Evolutionary conservation across 192 early-diverging fungal genomes (phyloP), one percentile per base, ranked within the genome.

Genomic region (Tieghemiomyces parasiticus): DNA sequence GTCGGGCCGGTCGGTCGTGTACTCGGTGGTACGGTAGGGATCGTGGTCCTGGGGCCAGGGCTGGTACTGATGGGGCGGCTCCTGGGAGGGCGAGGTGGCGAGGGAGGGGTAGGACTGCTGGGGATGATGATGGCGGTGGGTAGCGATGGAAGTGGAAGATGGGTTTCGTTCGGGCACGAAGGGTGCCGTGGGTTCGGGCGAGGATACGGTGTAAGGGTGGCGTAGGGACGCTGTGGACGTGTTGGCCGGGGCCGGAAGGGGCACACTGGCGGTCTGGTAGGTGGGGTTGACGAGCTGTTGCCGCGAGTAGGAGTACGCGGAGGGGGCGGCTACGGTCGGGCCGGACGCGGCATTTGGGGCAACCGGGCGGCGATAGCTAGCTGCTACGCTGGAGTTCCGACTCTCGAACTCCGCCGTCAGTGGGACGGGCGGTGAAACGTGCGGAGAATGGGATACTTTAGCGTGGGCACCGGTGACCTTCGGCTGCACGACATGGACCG

Each of bases 401-500:
- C n/a, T n/a, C 46, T 47, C 46, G 25, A 47, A 47, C 25, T 47
- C 20, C 20, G 46, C 46, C 19, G 20, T 19, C 2, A 22, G 46
- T 1, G 46, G 46, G 25, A 47, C 25, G 20, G 46, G 19, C 8
- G 46, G 46, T 47, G 46, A 24, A 22, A 24, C 46, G n/a, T n/a
- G n/a, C 46, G 8, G 3, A 47, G 46, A 24, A 22, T 47, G 46
- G 46, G 19, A 22, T 24, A 47, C 46, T 19, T 19, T 47, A 6
- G 46, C 20, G 3, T 24, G 46, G 46, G 46, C 46, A 24, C 20
- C 46, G 3, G 25, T 24, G 3, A 47, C 46, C 19, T 47, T 19
- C 20, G 46, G 46, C 1, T 47, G 46, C 46, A 47, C 46, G 20
- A 47, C 46, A 47, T 47, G 19, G 46, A 47, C 46, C 46, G 46